Percentiles rank a stretch among this genome's conserved stretches.
Conservation (phyloP, 163 green algal genomes). For the Coccomyxa subellipsoidea region DNA sequence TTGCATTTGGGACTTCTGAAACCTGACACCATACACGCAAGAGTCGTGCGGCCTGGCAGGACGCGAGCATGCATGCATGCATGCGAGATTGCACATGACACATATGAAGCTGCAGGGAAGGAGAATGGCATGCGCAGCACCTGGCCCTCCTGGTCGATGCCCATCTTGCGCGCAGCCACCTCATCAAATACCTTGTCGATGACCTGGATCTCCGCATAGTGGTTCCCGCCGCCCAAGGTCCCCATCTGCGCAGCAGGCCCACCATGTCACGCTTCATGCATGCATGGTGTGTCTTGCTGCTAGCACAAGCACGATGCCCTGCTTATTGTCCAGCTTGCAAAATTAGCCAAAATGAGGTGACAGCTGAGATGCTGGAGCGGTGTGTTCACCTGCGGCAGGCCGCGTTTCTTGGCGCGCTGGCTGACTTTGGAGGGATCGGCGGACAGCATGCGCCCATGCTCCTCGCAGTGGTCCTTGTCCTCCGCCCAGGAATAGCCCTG, state of each 20-base stretch:
- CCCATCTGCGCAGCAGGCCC: conserved; percentile 66
- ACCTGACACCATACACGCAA: too few relatives aligned
- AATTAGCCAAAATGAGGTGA: too few relatives aligned
- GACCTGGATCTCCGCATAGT: conserved; percentile 91
- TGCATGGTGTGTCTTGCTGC: not conserved
- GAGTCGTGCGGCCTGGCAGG: too few relatives aligned
- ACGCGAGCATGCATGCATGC: too few relatives aligned
- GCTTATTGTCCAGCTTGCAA: too few relatives aligned
- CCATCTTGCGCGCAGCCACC: conserved; percentile 77
- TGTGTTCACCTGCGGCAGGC: conserved; percentile 66
- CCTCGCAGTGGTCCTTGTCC: conserved; percentile 94
- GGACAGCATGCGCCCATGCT: conserved; percentile 85
- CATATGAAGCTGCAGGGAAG: not conserved
- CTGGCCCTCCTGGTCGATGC: conserved; percentile 73
- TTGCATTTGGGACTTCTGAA: too few relatives aligned
- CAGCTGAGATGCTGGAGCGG: too few relatives aligned
- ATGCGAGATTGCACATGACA: too few relatives aligned
- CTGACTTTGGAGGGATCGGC: conserved; percentile 68
- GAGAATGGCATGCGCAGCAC: not conserved
- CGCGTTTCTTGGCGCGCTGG: conserved; percentile 84
- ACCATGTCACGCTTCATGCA: not conserved
- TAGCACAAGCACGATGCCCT: too few relatives aligned
- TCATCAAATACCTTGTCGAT: conserved; percentile 87
- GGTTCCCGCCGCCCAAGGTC: conserved; percentile 89
- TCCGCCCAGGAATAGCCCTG: conserved; percentile 87